phyloP scores from a whole-genome alignment of 805 yeast genomes.

The Brettanomyces sp. region DNA sequence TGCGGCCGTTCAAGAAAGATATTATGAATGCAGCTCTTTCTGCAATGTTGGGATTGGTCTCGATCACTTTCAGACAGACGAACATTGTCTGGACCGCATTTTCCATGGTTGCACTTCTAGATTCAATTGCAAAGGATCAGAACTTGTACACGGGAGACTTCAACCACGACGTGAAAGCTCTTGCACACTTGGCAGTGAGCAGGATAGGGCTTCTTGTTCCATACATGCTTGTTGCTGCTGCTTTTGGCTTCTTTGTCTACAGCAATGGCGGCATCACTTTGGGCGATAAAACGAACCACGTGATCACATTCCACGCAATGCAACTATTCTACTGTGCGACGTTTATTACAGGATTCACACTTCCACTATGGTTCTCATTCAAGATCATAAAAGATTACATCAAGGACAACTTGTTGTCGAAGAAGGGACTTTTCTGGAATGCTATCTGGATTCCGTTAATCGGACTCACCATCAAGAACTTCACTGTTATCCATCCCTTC shows the following conservation, averaged over 20 bases:
- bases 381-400: slow-evolving; percentile 32
- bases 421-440: slow-evolving; percentile 12
- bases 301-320: slow-evolving; percentile 58
- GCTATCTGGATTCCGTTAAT: slow-evolving; percentile 24
- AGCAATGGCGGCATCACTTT: slow-evolving; percentile 78
- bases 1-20: slow-evolving; percentile 11
- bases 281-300: slow-evolving; percentile 87
- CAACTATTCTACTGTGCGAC: slow-evolving; percentile 74
- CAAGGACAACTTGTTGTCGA: slow-evolving; percentile 20
- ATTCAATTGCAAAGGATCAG: slow-evolving; percentile 31
- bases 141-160: slow-evolving; percentile 21
- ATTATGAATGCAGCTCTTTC: slow-evolving; percentile 27
- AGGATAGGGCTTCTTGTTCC: slow-evolving; percentile 33
- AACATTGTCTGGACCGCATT: slow-evolving; percentile 81
- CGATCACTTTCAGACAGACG: slow-evolving; percentile 81
- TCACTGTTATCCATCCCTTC: slow-evolving; percentile 81
- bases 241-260: slow-evolving; percentile 50
- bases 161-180: slow-evolving; percentile 13
- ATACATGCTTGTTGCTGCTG: slow-evolving; percentile 37
- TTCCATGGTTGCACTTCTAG: slow-evolving; percentile 45
- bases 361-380: slow-evolving; percentile 63
- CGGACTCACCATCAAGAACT: slow-evolving; percentile 39
- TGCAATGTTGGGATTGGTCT: slow-evolving; percentile 47
- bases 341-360: slow-evolving; percentile 54
- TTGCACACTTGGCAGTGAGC: slow-evolving; percentile 24